Base-by-base conservation (phyloP, 192 early-diverging fungal species). In the Endogone sp. region DNA sequence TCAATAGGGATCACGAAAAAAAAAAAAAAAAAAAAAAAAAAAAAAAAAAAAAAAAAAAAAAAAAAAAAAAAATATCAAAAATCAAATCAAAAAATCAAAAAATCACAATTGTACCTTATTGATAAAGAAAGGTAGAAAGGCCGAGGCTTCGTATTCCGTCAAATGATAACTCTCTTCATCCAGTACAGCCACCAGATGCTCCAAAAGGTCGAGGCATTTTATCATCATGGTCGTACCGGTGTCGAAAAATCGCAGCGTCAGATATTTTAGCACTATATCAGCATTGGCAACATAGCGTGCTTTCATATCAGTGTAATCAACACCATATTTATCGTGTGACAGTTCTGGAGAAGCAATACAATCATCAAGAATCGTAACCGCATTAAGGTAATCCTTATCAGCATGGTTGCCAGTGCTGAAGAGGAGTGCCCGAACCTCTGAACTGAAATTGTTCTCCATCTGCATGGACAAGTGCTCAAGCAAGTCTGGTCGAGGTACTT, bases 211-310 rank as follows among this genome's bases (percentile, higher is more conserved):
- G 49, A 96, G 77, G 66, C 88, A 89, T 72, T 94, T 94, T 24
- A 96, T 83, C 29, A 95, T 79, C 72, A 93, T 92, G 64, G 85
- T 91, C 0, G 95, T 96, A 61, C 90, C 93, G n/a, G 93, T 94
- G 65, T 96, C 95, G 76, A 91, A 93, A 81, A 96, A 93, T 16
- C 95, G 88, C 22, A 96, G 78, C 25, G 93, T 95, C 54, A 93
- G 66, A 70, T 95, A 96, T 65, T 95, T 95, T 37, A 96, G 81
- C 49, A 95, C 69, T 10, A 96, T 67, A 68, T 96, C 95, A 1
- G 85, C 75, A 76, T 89, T 88, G n/a, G 87, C 85, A 9, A 93
- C 67, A 62, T 80, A 91, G 21, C 92, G 83, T 13, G 64, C 65
- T 22, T 76, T 82, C 72, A 92, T 75, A 25, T 92, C 90, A 20